A percentile compares a stretch with the other conserved stretches of the same genome.
Conservation (phyloP, 192 early-diverging fungal genomes). For the Coemansia sp. region DNA sequence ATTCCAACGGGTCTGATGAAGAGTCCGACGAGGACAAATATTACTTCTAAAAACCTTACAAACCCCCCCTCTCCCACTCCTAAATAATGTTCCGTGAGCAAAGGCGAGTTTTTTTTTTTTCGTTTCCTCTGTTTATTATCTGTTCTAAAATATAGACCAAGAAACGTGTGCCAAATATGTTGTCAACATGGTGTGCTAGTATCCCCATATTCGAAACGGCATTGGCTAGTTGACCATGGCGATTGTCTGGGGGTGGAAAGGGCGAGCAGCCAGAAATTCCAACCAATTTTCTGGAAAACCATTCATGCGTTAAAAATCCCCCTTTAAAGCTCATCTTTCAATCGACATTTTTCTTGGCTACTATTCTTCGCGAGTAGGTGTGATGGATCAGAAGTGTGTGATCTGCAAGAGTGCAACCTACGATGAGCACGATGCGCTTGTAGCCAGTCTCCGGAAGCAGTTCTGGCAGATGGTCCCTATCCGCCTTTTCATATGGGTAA, state of each 20-base stretch:
- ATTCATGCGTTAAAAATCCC: too few relatives aligned
- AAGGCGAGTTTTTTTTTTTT: neutral
- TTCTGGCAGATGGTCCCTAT: slow-evolving; percentile 56
- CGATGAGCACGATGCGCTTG: slow-evolving; percentile 43
- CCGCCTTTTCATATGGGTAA: slow-evolving; percentile 42
- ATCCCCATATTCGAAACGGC: neutral
- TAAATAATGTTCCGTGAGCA: neutral
- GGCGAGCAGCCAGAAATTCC: too few relatives aligned
- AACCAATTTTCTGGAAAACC: too few relatives aligned
- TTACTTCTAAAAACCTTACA: slow-evolving; percentile 14
- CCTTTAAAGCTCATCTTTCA: too few relatives aligned
- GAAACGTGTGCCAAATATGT: neutral
- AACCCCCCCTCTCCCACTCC: too few relatives aligned
- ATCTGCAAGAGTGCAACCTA: slow-evolving; percentile 49
- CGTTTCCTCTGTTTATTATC: neutral
- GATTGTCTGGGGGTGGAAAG: too few relatives aligned
- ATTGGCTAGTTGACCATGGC: too few relatives aligned
- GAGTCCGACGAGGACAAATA: slow-evolving; percentile 12
- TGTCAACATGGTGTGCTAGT: neutral
- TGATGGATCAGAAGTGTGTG: slow-evolving; percentile 47
- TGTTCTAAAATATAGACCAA: neutral
- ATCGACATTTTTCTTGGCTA: too few relatives aligned
- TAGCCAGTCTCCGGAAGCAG: slow-evolving; percentile 45
- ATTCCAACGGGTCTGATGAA: slow-evolving; percentile 27
- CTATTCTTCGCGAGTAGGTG: too few relatives aligned